phyloP scores from a whole-genome alignment of 2,329 filamentous ascomycete genomes.

The Corniculantispora saksenae region DNA sequence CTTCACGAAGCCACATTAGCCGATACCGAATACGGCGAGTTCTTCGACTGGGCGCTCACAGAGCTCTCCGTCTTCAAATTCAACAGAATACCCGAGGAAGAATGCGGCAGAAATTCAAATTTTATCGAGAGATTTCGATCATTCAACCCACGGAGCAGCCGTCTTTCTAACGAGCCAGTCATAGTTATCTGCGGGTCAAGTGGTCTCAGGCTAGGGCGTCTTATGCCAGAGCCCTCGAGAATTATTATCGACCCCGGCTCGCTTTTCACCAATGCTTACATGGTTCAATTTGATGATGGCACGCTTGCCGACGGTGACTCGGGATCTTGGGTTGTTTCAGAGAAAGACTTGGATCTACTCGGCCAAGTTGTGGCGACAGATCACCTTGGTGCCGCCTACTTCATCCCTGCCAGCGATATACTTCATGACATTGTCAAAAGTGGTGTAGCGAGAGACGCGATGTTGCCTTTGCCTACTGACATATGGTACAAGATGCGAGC shows the following conservation, averaged over 20 bases:
- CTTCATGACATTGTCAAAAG: slow-evolving; percentile 4
- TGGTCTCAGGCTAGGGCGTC: not conserved
- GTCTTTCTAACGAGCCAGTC: not conserved
- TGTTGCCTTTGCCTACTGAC: not conserved
- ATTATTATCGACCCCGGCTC: not conserved
- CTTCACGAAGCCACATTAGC: not conserved
- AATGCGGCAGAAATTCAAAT: too few relatives aligned
- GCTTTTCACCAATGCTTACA: not conserved
- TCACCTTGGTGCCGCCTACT: not conserved
- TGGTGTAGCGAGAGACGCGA: not conserved
- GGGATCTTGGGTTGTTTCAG: slow-evolving; percentile 7
- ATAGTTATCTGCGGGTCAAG: not conserved
- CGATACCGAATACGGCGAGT: not conserved
- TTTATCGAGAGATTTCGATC: not conserved
- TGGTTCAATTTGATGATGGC: not conserved
- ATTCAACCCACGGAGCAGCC: too few relatives aligned
- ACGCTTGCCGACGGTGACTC: not conserved
- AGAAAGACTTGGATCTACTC: not conserved
- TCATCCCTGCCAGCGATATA: not conserved
- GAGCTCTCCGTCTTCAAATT: not conserved
- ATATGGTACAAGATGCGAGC: too few relatives aligned
- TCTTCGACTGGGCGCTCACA: not conserved
- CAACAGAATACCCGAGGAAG: not conserved
- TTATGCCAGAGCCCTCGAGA: not conserved
- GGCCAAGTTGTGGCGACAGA: slow-evolving; percentile 13